Base-by-base conservation (phyloP, 164 flowering plant species). In the Vitis cinerea region DNA sequence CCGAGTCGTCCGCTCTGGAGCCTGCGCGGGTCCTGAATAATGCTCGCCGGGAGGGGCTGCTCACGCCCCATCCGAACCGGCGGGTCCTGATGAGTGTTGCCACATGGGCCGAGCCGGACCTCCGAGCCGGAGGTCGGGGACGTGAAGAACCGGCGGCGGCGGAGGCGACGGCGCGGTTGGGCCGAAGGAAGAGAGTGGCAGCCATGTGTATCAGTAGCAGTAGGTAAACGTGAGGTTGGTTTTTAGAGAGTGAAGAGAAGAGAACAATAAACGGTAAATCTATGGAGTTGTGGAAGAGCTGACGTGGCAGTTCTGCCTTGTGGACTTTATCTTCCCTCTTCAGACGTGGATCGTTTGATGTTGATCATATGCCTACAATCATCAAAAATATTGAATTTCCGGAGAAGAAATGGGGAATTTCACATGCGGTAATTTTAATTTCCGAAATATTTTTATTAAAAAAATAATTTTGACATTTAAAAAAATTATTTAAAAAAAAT, bases 1-100 rank as follows among this genome's bases (percentile, higher is more conserved):
- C 87, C 52, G 93, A 85, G 75, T 82, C 83, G 63, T 80, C 83
- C 15, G 83, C 82, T 50, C 83, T 70, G 12, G 81, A 80, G 30
- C 78, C 74, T 51, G 86, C 74, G 17, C 63, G 47, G 17, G 67
- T 15, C 59, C 61, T 61, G 31, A 72, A 64, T 9, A 47, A 61
- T 5, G 55, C 10, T 16, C 70, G 77, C 49, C 69, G 68, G 10
- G 66, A 14, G 48, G 37, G 67, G 8, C 29, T 48, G 19, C 30
- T 23, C 6, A 61, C 50, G 50, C 67, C 71, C 51, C 78, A 49
- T 72, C 77, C 71, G 13, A 62, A 70, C 23, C 55, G 63, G 37
- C 55, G 63, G 37, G n/a, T 51, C 31, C 51, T 58, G 13, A 13
- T 10, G 29, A 30, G 55, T 58, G 61, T 49, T 1, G 37, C n/a